Percentiles rank a stretch among this genome's conserved stretches.
Conservation (phyloP, 306 rosid species). For the Begonia fuchsioides region DNA sequence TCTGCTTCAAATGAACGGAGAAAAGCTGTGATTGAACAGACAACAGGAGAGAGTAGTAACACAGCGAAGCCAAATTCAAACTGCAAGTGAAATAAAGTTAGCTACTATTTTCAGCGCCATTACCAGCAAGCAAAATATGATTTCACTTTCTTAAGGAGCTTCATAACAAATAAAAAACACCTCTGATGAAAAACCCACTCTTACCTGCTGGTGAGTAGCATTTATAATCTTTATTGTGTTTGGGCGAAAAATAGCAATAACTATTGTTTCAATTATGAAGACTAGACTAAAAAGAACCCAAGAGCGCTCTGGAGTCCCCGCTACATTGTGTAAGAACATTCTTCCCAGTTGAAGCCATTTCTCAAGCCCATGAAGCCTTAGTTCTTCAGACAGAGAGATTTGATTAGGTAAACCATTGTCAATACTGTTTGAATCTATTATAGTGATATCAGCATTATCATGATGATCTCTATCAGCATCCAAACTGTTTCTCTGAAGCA, state of each 20-base stretch:
- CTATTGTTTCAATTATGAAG: constrained; percentile 73
- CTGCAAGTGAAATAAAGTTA: constrained; percentile 26
- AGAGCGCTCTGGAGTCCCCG: constrained; percentile 88
- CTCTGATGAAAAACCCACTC: constrained; percentile 4
- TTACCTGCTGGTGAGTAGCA: constrained; percentile 88
- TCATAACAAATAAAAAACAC: not conserved
- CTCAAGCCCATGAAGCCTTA: constrained; percentile 90
- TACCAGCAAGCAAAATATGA: not conserved
- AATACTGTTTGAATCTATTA: constrained; percentile 56
- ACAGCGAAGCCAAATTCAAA: constrained; percentile 96
- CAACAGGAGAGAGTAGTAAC: constrained; percentile 75
- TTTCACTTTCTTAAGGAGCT: not conserved
- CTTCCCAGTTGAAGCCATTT: constrained; percentile 92
- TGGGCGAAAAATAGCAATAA: constrained; percentile 77
- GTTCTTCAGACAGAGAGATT: constrained; percentile 90
- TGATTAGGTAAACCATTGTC: constrained; percentile 79
- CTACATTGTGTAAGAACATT: constrained; percentile 71
- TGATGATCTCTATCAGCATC: constrained; percentile 97
- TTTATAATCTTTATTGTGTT: constrained; percentile 68
- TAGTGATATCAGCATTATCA: constrained; percentile 66
- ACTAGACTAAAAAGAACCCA: constrained; percentile 95
- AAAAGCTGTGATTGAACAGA: constrained; percentile 93
- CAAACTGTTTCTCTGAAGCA: constrained; percentile 90
- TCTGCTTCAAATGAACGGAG: constrained; percentile 78
- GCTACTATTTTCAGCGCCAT: constrained; percentile 8